These are phyloP conservation scores for Lycium barbarum DNA, from an alignment of 257 asterid species.

Conservation along the genomic window DNA sequence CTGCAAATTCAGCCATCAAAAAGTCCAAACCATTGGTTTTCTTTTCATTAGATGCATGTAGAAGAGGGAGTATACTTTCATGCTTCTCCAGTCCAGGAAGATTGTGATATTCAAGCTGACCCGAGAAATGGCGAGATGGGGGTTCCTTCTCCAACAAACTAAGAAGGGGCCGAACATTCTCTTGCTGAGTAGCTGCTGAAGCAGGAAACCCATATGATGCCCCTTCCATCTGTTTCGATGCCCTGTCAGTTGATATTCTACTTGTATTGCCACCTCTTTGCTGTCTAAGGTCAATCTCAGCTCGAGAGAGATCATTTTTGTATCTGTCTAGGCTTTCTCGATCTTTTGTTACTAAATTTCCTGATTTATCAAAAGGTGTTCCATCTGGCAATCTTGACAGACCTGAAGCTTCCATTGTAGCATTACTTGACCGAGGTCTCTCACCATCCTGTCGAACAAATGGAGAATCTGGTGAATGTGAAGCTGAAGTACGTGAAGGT, in stretches of 20 bases:
- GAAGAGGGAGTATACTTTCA: slow-evolving; percentile 65
- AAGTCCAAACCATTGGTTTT: slow-evolving; percentile 89
- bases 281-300: slow-evolving; percentile 71
- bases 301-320: slow-evolving; percentile 65
- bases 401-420: slow-evolving; percentile 47
- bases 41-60: slow-evolving; percentile 59
- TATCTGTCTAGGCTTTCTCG: slow-evolving; percentile 47
- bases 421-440: slow-evolving; percentile 50
- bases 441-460: slow-evolving; percentile 58
- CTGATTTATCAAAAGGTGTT: slow-evolving; percentile 46
- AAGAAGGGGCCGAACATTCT: slow-evolving; percentile 85
- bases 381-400: slow-evolving; percentile 47
- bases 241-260: slow-evolving; percentile 69
- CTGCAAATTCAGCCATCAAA: slow-evolving; percentile 97
- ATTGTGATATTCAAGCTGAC: slow-evolving; percentile 96
- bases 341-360: slow-evolving; percentile 42
- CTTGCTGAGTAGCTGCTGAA: slow-evolving; percentile 64
- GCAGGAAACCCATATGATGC: slow-evolving; percentile 70
- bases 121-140: slow-evolving; percentile 93
- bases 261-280: slow-evolving; percentile 64
- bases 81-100: slow-evolving; percentile 89
- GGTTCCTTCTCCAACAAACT: slow-evolving; percentile 97
- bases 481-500: slow-evolving; percentile 66
- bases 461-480: slow-evolving; percentile 75
- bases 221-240: slow-evolving; percentile 64